Base-by-base conservation (phyloP, 352 stramenopile genomes). In the Phytophthora cryptogea region DNA sequence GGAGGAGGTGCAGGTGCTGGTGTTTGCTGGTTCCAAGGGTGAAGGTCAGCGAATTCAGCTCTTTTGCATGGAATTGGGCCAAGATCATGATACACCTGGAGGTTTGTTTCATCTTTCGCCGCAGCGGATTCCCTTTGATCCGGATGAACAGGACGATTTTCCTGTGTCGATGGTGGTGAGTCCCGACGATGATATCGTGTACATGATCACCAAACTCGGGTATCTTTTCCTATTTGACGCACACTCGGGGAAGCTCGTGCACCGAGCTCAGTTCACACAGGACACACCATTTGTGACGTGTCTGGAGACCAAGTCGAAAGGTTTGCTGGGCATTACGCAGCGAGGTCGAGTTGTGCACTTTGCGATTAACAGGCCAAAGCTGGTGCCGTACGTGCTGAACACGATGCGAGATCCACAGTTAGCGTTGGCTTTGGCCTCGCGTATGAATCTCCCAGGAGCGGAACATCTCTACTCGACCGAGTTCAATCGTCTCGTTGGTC, bases 201-300 rank as follows among this genome's bases (percentile, higher is more conserved):
- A 98, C 76, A 95, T 99, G 78, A 96, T 99, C 63, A 99, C 97
- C 31, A 99, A 99, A 88, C 99, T 99, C 92, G 98, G 98, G 44
- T 99, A 99, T 74, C 80, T 99, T 32, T 99, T 99, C 86, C 88
- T 99, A 58, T 99, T 99, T 74, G 98, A 99, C 74, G 89, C 98
- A 50, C 94, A 99, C 81, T 96, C 95, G 35, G 97, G 97, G 59
- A 99, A 99, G 79, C 96, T 97, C 37, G 89, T 99, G 51, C 99
- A 99, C 82, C 88, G 97, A 54, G 96, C 94, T 28, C 96, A 96
- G 56, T 96, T 99, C 48, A 98, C 95, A 10, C 89, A 98, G 54
- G 96, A 99, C 73, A 99, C 97, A 17, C 93, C 99, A 31, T 99
- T 99, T 60, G 89, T 98, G n/a, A 96, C 90, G 41, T 84, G 82